Percentiles rank a stretch among this genome's conserved stretches.
Conservation (phyloP, 2,329 filamentous ascomycete genomes). For the Neoarthrinium moseri region DNA sequence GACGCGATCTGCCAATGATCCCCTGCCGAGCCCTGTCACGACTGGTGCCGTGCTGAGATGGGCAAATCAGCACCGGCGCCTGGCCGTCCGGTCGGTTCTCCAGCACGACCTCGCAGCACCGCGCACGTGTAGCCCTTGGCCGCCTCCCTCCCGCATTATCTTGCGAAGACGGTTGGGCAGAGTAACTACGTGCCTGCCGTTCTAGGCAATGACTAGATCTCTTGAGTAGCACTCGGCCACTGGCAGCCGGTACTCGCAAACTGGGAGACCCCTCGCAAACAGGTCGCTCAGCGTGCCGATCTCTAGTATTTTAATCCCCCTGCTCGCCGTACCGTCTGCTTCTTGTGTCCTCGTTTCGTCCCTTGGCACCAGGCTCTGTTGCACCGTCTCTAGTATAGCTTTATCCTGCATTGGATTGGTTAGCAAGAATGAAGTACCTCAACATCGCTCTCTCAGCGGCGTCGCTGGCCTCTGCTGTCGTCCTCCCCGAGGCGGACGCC, state of each 20-base stretch:
- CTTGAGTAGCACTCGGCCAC: neutral
- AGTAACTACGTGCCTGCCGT: neutral
- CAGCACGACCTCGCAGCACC: too few species aligned
- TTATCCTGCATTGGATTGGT: neutral
- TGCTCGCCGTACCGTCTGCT: neutral
- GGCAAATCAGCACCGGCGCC: neutral
- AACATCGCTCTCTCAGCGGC: slow-evolving; percentile 4
- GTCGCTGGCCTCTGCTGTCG: slow-evolving; percentile 11
- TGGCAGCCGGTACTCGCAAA: neutral
- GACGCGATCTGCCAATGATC: neutral
- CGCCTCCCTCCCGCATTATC: too few species aligned
- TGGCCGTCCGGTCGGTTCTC: neutral
- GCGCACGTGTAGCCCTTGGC: neutral
- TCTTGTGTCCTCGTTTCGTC: neutral
- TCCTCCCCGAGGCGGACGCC: slow-evolving; percentile 12
- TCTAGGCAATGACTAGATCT: neutral
- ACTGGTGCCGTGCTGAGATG: too few species aligned
- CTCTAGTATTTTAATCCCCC: neutral
- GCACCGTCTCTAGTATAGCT: neutral
- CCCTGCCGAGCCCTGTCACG: too few species aligned
- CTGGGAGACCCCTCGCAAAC: too few species aligned
- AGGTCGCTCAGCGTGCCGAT: too few species aligned
- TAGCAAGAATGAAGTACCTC: slow-evolving; percentile 8
- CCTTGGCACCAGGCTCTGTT: neutral
- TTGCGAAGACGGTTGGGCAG: neutral